Evolutionary conservation across 2,329 filamentous ascomycete genomes (phyloP), one percentile per base, ranked within the genome.

Genomic region (Botrytis hyacinthi): DNA sequence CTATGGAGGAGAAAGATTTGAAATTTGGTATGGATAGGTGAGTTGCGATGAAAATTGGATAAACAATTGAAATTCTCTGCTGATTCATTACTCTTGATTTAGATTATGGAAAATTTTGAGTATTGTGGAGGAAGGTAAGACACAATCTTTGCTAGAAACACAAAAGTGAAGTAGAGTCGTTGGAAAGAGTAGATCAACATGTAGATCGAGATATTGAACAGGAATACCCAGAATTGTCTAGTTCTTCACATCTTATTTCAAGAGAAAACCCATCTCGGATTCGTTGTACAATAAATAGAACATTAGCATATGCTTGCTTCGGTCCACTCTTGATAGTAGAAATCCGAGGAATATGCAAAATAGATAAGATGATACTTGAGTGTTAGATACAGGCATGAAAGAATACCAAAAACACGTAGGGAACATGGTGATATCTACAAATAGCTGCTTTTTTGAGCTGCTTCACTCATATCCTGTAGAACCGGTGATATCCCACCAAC

Each of bases 1-100:
- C 74, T 14, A 68, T 75, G 35, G 18, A 42, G 5, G 74, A 74
- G 32, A 44, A 61, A 29, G 73, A 74, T 65, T 51, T 75, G 62
- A 74, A 37, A 29, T 75, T 75, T 73, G 73, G 74, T 8, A 65
- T 74, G 44, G 65, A 65, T 65, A 74, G 74, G 70, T 74, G 40
- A 71, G 66, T 57, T n/a, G 2, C 3, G 20, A 29, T 14, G 35
- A 22, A 18, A 40, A 37, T 7, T 7, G 9, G 26, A 10, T 54
- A 12, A 8, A 20, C 12, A 22, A n/a, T 68, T 57, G 35, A 9
- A 14, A 8, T 29, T 26, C 9, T 4, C 7, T 42, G 35, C 48
- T 57, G 12, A 68, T 37, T 8, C 12, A 10, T 5, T 57, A 22
- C 10, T 29, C 35, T 4, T 12, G 4, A 42, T 57, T 42, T 40